Conservation (phyloP, 2,329 filamentous ascomycete genomes). For the Calonectria pteridis region DNA sequence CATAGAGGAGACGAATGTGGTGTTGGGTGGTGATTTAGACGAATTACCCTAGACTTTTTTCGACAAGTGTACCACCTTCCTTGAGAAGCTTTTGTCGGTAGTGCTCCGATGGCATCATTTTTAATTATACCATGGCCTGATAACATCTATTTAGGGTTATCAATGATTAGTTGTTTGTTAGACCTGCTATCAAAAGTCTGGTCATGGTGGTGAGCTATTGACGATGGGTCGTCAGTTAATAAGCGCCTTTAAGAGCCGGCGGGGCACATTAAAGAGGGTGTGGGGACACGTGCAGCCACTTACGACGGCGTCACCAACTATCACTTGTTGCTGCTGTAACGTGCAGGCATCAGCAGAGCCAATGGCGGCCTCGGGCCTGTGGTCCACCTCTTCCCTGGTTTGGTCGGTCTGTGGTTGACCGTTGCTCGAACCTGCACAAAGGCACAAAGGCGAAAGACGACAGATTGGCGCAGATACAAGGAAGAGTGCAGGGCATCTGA, state of each 20-base stretch:
- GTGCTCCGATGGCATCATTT: neutral
- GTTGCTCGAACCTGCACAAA: neutral
- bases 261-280: neutral
- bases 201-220: neutral
- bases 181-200: neutral
- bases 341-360: neutral
- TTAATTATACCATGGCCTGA: neutral
- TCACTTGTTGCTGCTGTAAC: neutral
- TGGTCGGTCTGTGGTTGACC: neutral
- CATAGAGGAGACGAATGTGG: neutral
- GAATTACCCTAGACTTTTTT: neutral
- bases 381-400: constrained; percentile 7
- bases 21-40: neutral
- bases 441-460: neutral
- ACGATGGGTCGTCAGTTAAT: neutral
- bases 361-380: neutral
- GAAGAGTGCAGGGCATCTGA: neutral
- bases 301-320: neutral
- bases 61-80: neutral
- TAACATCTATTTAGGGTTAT: neutral
- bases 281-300: neutral
- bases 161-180: neutral
- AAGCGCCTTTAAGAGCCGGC: neutral
- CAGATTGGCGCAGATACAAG: neutral
- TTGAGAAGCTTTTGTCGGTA: neutral